Conservation (phyloP, 2,329 filamentous ascomycete genomes). For the Epichloe gansuensis region DNA sequence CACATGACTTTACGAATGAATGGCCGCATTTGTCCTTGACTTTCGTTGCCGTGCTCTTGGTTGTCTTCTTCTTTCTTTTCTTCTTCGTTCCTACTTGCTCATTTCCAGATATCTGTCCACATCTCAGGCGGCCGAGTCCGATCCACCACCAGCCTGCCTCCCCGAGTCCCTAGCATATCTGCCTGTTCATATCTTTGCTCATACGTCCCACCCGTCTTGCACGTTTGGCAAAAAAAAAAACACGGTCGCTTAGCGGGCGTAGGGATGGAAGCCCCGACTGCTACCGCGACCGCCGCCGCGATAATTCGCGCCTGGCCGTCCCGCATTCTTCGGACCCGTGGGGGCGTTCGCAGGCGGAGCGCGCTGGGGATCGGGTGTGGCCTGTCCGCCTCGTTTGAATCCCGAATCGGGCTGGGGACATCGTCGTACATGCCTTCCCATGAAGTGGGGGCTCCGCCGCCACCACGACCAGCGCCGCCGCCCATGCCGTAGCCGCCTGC, state of each 20-base stretch:
- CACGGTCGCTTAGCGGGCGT: conserved; percentile 29
- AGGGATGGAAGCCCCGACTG: conserved; percentile 69
- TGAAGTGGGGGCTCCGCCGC: conserved; percentile 58
- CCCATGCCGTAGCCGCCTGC: conserved; percentile 17
- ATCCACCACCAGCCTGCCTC: too few species aligned
- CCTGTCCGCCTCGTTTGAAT: conserved; percentile 28
- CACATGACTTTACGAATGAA: neutral
- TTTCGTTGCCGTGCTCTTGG: neutral
- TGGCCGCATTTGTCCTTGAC: too few species aligned
- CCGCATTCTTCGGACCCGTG: conserved; percentile 91
- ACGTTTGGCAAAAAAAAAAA: too few species aligned
- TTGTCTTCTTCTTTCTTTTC: neutral
- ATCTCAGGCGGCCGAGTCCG: too few species aligned
- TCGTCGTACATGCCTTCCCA: conserved; percentile 99
- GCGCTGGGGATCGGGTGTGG: conserved; percentile 31
- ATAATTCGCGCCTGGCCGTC: conserved; percentile 84
- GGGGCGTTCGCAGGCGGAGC: conserved; percentile 52
- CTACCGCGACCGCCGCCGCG: conserved; percentile 75
- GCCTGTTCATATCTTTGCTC: too few species aligned
- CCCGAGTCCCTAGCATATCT: too few species aligned
- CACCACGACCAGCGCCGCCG: conserved; percentile 26
- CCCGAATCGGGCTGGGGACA: conserved; percentile 63
- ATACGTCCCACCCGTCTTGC: too few species aligned
- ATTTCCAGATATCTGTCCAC: neutral
- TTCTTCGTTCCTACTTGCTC: neutral